A percentile compares a stretch with the other conserved stretches of the same genome.
These are phyloP conservation scores for Kodamaea leandrae DNA, from an alignment of 805 yeast species.

Conservation along the genomic window DNA sequence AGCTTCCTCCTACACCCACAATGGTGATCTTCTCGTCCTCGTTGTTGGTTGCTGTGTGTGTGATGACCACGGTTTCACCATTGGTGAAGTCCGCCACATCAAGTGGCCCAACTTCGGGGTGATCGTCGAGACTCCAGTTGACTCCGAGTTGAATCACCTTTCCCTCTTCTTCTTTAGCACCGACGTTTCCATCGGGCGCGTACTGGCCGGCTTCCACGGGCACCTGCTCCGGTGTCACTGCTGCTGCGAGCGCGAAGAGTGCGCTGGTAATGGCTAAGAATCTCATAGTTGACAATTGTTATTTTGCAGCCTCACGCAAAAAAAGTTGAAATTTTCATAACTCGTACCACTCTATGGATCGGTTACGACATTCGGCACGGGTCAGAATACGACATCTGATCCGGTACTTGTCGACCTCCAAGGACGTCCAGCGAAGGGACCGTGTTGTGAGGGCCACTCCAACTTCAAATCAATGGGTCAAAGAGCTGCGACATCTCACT, in stretches of 20 bases:
- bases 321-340: slow-evolving; percentile 7
- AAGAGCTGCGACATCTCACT: slow-evolving; percentile 12
- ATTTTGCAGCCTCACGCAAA: too few relatives aligned
- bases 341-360: too few relatives aligned
- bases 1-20: slow-evolving; percentile 68
- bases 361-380: not conserved
- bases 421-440: slow-evolving; percentile 3
- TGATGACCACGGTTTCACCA: slow-evolving; percentile 53
- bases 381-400: slow-evolving; percentile 4
- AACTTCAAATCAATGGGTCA: slow-evolving; percentile 1
- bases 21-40: slow-evolving; percentile 51
- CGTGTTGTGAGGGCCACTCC: slow-evolving; percentile 6
- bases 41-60: slow-evolving; percentile 51
- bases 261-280: not conserved
- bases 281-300: not conserved
- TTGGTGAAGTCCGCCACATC: slow-evolving; percentile 44
- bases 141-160: slow-evolving; percentile 42
- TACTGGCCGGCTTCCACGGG: not conserved
- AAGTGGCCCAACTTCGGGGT: slow-evolving; percentile 34
- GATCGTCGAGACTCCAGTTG: slow-evolving; percentile 48
- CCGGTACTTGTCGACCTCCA: not conserved
- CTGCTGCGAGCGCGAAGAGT: not conserved
- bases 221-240: not conserved
- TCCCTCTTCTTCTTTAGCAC: slow-evolving; percentile 5
- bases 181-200: not conserved